Evolutionary conservation across 169 alveolate genomes (phyloP), one percentile per base, ranked within the genome.

Genomic region (Plasmodium berghei): DNA sequence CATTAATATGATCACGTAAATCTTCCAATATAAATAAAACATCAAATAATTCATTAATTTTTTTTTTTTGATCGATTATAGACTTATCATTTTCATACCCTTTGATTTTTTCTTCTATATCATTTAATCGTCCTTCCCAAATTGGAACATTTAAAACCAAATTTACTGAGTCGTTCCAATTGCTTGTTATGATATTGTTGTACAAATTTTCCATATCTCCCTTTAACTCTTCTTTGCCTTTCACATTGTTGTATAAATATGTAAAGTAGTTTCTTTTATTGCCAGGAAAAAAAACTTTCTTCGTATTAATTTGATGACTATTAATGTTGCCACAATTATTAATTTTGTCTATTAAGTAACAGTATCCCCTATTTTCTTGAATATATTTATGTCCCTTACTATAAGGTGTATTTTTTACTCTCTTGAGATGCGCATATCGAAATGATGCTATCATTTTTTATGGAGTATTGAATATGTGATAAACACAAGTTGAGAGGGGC

Each of bases 1-100:
- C 90, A 83, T 83, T 83, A 34, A 83, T 46, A 69, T 83, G 90
- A 59, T 83, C 90, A n/a, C 90, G 58, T 71, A 83, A 67, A 83
- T 83, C 90, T 67, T 83, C 90, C 58, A 83, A 83, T 54, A 83
- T 83, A 61, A 83, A 83, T 26, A 83, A 46, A 1, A 83, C 56
- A 83, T 83, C 90, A 20, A 83, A 55, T 12, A 83, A 34, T 49
- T 83, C 73, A 59, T 83, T 83, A 52, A 83, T 0, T 54, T 54
- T 71, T 55, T 83, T 83, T 54, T 83, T 83, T 56, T 66, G 56
- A n/a, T 62, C 45, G 14, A 67, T 40, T 14, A 83, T 58, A 20
- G 67, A 72, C 20, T 83, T 61, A 66, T 83, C 90, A n/a, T 24
- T 14, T 59, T 67, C 85, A 40, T 48, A 66, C 54, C 55, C 72